Percentiles rank a stretch among this genome's conserved stretches.
phyloP scores from a whole-genome alignment of 768 basidiomycete genomes.

The Termitomyces sp. region DNA sequence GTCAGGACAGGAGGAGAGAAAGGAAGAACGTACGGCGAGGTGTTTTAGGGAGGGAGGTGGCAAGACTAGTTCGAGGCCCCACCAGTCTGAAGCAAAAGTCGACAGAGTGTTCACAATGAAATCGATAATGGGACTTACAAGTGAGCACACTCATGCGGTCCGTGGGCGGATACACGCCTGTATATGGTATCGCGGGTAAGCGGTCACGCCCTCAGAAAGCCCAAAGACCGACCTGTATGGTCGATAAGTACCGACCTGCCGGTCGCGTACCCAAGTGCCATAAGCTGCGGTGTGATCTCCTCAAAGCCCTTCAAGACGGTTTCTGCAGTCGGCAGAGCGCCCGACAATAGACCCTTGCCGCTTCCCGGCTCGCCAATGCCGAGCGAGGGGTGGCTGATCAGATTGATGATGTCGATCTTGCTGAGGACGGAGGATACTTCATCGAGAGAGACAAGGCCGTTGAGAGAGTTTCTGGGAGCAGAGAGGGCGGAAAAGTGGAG shows the following conservation, averaged over 20 bases:
- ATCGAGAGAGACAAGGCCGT: conserved; percentile 44
- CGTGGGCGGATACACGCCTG: conserved; percentile 62
- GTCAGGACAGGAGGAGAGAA: conserved; percentile 27
- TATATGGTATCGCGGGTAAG: neutral
- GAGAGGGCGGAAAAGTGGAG: conserved; percentile 51
- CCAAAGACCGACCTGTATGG: conserved; percentile 43
- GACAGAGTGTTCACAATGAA: neutral
- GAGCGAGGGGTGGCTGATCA: conserved; percentile 55
- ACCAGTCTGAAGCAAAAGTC: conserved; percentile 60
- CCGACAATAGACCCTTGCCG: conserved; percentile 61
- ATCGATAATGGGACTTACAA: conserved; percentile 41
- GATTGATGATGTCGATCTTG: conserved; percentile 56
- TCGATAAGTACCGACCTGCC: conserved; percentile 59
- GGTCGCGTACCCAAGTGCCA: conserved; percentile 75
- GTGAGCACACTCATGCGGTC: conserved; percentile 77
- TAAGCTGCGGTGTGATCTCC: conserved; percentile 69
- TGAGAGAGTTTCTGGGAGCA: conserved; percentile 21
- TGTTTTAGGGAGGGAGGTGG: conserved; percentile 64
- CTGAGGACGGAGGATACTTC: conserved; percentile 44
- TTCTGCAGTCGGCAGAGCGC: conserved; percentile 70
- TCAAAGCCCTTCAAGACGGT: conserved; percentile 63
- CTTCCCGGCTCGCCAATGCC: conserved; percentile 74
- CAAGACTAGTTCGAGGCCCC: conserved; percentile 78
- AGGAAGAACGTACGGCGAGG: conserved; percentile 41
- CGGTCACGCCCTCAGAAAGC: neutral